Conservation (phyloP, 306 rosid species). For the Vicia sativa region DNA sequence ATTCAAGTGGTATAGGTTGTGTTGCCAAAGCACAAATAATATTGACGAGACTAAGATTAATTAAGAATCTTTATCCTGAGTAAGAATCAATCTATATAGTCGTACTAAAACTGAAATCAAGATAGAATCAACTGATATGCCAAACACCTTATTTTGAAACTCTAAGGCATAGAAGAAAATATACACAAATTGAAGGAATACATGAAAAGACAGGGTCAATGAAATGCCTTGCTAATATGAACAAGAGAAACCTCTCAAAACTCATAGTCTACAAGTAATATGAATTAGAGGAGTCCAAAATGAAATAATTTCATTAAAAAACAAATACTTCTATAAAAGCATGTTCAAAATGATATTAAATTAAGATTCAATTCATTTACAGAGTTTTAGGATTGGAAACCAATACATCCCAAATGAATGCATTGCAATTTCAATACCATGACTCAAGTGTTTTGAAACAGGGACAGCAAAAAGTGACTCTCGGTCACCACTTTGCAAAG, state of each 20-base stretch:
- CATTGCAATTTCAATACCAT: neutral
- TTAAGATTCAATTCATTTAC: neutral
- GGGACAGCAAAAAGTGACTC: neutral
- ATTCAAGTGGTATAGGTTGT: constrained; percentile 11
- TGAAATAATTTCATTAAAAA: neutral
- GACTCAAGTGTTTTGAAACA: constrained; percentile 16
- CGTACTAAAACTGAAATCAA: constrained; percentile 18
- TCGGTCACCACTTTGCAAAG: constrained; percentile 1
- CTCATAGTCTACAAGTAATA: neutral
- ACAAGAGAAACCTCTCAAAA: neutral
- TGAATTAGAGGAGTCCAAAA: constrained; percentile 10
- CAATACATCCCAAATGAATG: constrained; percentile 15
- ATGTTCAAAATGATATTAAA: constrained; percentile 1
- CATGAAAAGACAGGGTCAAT: neutral
- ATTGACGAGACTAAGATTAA: neutral
- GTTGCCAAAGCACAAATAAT: constrained; percentile 23
- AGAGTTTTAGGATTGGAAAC: neutral
- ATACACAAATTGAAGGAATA: constrained; percentile 2
- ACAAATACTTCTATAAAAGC: neutral
- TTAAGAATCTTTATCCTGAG: neutral
- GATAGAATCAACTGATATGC: neutral
- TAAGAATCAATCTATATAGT: neutral
- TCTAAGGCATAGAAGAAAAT: constrained; percentile 4
- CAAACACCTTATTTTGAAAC: constrained; percentile 8
- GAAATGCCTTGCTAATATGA: neutral